Evolutionary conservation across 163 green algal species (phyloP), one percentile per base, ranked within the genome.

Genomic region (Botryococcus braunii): DNA sequence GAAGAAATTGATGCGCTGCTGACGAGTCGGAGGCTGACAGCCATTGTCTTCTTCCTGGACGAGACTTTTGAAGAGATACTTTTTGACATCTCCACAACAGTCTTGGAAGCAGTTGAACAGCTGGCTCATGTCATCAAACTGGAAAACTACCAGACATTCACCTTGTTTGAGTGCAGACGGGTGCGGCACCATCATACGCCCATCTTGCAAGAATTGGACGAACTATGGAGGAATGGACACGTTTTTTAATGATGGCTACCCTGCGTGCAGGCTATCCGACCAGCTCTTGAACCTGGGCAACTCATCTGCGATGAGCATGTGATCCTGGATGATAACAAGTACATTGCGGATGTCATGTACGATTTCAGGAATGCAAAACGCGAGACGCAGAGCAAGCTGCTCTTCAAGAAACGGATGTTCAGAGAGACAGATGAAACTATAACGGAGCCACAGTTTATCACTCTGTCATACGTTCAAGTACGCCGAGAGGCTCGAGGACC

Each of bases 401-500:
- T 97, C 49, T 96, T 96, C 84, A 94, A 95, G 80, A 96, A 96
- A 82, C 83, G 83, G 63, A 94, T 96, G 87, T 96, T 96, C 81
- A 77, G 85, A n/a, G 93, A 98, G 74, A 95, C 91, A 0, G 93
- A 99, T 74, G 93, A 98, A 79, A 83, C 82, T 9, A 90, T 97
- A 43, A 92, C 82, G 5, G 93, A 99, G 79, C 85, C 92, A 6
- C 83, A 93, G 73, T 99, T 99, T 68, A 73, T 98, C 37, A 88
- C 86, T 69, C 85, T 99, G 27, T 95, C 87, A 36, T 99, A 96
- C 72, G 88, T 91, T 35, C 82, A 77, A 70, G 81, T 79, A 8
- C 47, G 79, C 65, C 74, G n/a, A n/a, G n/a, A n/a, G n/a, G n/a
- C n/a, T n/a, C n/a, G n/a, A n/a, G n/a, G n/a, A n/a, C n/a, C n/a